Percentiles rank a stretch among this genome's conserved stretches.
Conservation (phyloP, 148 eudicot species). For the Silene uniflora region DNA sequence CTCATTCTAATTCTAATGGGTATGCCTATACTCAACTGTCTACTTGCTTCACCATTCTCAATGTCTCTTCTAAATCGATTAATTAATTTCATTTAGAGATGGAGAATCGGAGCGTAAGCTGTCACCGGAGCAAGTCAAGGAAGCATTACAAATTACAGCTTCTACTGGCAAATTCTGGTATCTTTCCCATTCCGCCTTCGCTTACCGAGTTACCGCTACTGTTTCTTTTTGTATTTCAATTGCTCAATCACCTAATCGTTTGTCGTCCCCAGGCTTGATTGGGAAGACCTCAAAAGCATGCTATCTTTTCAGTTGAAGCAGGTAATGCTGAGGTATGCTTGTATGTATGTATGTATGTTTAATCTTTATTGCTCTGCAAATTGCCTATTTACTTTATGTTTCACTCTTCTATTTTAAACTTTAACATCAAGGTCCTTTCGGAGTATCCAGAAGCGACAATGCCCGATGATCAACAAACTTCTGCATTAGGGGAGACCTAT, state of each 20-base stretch:
- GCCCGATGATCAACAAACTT: slow-evolving; percentile 47
- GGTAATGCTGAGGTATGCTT: slow-evolving; percentile 56
- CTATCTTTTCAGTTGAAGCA: slow-evolving; percentile 60
- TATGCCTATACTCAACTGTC: slow-evolving; percentile 2
- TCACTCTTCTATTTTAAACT: slow-evolving; percentile 10
- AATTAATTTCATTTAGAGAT: slow-evolving; percentile 30
- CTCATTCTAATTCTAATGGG: slow-evolving; percentile 34
- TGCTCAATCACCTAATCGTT: slow-evolving; percentile 9
- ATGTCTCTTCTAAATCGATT: background rate
- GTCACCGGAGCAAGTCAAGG: slow-evolving; percentile 59
- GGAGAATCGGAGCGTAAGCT: slow-evolving; percentile 38
- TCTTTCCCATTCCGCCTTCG: slow-evolving; percentile 19
- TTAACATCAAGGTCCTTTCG: slow-evolving; percentile 55
- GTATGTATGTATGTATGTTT: slow-evolving; percentile 24
- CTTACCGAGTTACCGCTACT: background rate
- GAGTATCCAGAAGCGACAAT: slow-evolving; percentile 65
- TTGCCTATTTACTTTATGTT: background rate
- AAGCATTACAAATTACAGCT: slow-evolving; percentile 53
- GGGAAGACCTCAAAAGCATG: slow-evolving; percentile 73
- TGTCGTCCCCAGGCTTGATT: slow-evolving; percentile 61
- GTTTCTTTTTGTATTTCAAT: background rate
- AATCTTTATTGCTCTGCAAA: slow-evolving; percentile 4
- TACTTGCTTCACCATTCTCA: background rate
- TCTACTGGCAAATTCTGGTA: slow-evolving; percentile 85
- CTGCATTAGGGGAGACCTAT: slow-evolving; percentile 60